Evolutionary conservation across 257 asterid genomes (phyloP).

Genomic region (Solanum commersonii): DNA sequence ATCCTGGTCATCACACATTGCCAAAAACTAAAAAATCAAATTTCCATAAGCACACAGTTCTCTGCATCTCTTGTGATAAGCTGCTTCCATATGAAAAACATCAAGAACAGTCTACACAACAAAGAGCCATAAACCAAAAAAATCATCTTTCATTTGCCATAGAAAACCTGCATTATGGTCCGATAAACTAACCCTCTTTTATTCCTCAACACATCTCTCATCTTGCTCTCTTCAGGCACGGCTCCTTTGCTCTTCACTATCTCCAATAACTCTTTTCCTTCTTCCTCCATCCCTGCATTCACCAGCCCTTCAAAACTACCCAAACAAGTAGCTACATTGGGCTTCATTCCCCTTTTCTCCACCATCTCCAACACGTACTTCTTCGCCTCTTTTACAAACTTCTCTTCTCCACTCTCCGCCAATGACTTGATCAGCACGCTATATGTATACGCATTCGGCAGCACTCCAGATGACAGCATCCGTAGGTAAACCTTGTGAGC

Average conservation of each 20-base stretch:
- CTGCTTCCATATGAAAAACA: not conserved
- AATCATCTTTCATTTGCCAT: conserved; percentile 21
- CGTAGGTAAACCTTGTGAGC: conserved; percentile 55
- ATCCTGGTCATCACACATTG: not conserved
- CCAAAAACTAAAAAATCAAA: not conserved
- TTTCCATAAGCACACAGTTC: not conserved
- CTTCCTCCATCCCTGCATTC: conserved; percentile 38
- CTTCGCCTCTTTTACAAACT: conserved; percentile 42
- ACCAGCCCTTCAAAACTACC: conserved; percentile 40
- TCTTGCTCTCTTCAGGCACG: conserved; percentile 48
- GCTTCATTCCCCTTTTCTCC: conserved; percentile 48
- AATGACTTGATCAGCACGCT: conserved; percentile 41
- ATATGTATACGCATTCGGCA: conserved; percentile 68
- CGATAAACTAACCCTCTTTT: conserved; percentile 27
- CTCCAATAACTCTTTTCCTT: conserved; percentile 48
- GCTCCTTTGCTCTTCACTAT: conserved; percentile 47
- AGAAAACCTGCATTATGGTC: conserved; percentile 26
- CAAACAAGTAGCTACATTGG: conserved; percentile 42
- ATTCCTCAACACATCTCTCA: conserved; percentile 39
- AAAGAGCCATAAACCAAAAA: not conserved
- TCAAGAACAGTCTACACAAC: not conserved
- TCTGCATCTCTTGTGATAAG: not conserved
- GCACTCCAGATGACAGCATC: conserved; percentile 64
- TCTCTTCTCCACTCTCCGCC: conserved; percentile 49
- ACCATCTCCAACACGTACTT: conserved; percentile 66